These are phyloP conservation scores for Clitopilus hobsonii DNA, from an alignment of 768 basidiomycete genomes.

Conservation along the genomic window DNA sequence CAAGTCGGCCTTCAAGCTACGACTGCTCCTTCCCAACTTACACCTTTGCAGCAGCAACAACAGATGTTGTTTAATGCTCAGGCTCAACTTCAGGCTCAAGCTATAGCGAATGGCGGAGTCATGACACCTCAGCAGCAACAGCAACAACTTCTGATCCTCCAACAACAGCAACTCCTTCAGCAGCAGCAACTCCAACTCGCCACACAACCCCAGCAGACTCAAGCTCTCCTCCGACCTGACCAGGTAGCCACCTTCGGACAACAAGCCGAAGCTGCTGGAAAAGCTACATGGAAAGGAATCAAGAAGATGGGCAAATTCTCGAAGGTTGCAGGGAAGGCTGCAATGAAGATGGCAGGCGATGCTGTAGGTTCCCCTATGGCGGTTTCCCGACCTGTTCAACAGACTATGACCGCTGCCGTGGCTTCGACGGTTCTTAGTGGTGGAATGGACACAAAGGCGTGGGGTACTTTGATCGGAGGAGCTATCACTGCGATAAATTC, in stretches of 20 bases:
- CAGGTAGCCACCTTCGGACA: background rate
- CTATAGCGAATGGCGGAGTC: background rate
- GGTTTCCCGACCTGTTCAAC: constrained; percentile 1
- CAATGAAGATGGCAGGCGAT: constrained; percentile 11
- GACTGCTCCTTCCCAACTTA: background rate
- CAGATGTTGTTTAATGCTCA: background rate
- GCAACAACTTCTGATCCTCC: background rate
- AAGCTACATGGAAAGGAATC: background rate
- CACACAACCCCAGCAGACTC: background rate
- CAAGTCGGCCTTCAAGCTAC: background rate
- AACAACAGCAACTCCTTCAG: background rate
- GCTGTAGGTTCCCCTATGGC: constrained; percentile 1
- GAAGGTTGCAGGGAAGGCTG: constrained; percentile 7
- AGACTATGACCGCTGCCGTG: constrained; percentile 1
- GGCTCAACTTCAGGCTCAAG: background rate
- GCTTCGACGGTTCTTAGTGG: background rate
- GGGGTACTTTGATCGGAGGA: background rate
- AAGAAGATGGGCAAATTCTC: constrained; percentile 5
- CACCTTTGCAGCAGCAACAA: background rate
- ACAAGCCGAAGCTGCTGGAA: background rate
- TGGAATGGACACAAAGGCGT: background rate
- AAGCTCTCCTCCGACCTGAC: background rate
- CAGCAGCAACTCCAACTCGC: background rate
- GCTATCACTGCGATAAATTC: background rate
- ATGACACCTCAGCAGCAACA: background rate